Conservation (phyloP, 2,329 filamentous ascomycete genomes). For the Microascus cirrosus region DNA sequence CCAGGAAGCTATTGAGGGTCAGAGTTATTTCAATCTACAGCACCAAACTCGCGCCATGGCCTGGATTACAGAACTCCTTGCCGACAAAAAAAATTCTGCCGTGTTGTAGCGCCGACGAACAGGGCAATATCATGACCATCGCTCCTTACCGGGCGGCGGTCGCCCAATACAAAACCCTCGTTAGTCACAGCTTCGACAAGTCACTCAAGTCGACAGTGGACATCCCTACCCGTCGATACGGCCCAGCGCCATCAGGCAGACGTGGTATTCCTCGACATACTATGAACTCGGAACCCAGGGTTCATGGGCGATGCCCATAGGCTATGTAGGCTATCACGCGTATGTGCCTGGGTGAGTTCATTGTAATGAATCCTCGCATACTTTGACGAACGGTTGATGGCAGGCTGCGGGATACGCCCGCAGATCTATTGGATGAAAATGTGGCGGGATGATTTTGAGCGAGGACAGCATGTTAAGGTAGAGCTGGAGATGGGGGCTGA, state of each 20-base stretch:
- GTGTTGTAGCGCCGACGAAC: constrained; percentile 10
- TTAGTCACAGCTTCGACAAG: constrained; percentile 13
- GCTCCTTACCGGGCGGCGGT: constrained; percentile 29
- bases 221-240: constrained; percentile 30
- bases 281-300: constrained; percentile 22
- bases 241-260: constrained; percentile 36
- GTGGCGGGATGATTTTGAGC: background rate
- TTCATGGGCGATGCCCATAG: constrained; percentile 32
- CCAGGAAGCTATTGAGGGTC: constrained; percentile 14
- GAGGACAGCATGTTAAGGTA: background rate
- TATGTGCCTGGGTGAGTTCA: constrained; percentile 30
- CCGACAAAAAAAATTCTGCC: constrained; percentile 18
- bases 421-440: background rate
- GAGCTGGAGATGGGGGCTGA: background rate
- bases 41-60: constrained; percentile 25
- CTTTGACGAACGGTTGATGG: constrained; percentile 7
- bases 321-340: constrained; percentile 32
- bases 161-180: constrained; percentile 19
- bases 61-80: constrained; percentile 18
- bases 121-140: constrained; percentile 29
- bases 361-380: constrained; percentile 30
- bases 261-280: constrained; percentile 34
- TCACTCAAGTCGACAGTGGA: constrained; percentile 20
- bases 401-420: background rate
- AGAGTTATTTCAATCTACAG: constrained; percentile 27